phyloP scores from a whole-genome alignment of 352 stramenopile species.

The Globisporangium mamillatum region DNA sequence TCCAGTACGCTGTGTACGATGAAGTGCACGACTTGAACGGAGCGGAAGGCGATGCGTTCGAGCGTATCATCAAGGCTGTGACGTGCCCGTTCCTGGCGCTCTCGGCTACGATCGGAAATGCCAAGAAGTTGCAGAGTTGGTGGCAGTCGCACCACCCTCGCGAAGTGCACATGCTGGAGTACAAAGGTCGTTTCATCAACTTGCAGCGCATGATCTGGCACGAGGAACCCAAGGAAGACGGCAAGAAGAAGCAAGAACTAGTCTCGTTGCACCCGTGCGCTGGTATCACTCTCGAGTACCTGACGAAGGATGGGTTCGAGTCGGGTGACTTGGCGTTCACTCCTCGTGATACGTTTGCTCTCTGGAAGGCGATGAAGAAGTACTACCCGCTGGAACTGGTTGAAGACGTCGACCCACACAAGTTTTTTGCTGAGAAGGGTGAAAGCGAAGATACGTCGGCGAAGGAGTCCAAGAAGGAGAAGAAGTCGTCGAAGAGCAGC shows the following conservation, averaged over 20 bases:
- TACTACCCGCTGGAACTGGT: slow-evolving; percentile 78
- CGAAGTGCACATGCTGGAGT: slow-evolving; percentile 92
- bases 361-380: slow-evolving; percentile 91
- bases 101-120: slow-evolving; percentile 98
- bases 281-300: slow-evolving; percentile 81
- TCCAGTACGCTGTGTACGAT: slow-evolving; percentile 98
- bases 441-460: slow-evolving; percentile 22
- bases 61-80: slow-evolving; percentile 93
- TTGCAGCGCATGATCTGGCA: slow-evolving; percentile 96
- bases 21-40: slow-evolving; percentile 98
- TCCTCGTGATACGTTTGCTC: slow-evolving; percentile 94
- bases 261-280: slow-evolving; percentile 80
- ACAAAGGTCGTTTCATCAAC: slow-evolving; percentile 98
- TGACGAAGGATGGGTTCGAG: slow-evolving; percentile 81
- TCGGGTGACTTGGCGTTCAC: slow-evolving; percentile 92
- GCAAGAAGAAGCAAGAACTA: slow-evolving; percentile 62
- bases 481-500: slow-evolving; percentile 24
- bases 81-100: slow-evolving; percentile 97
- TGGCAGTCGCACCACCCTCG: slow-evolving; percentile 89
- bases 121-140: slow-evolving; percentile 92
- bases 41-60: slow-evolving; percentile 94
- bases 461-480: slow-evolving; percentile 27
- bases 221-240: slow-evolving; percentile 42
- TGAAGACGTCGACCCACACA: slow-evolving; percentile 91
- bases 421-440: slow-evolving; percentile 89